Evolutionary conservation across 441 rosid species (phyloP), one percentile per base, ranked within the genome.

Genomic region (Gossypium davidsonii): DNA sequence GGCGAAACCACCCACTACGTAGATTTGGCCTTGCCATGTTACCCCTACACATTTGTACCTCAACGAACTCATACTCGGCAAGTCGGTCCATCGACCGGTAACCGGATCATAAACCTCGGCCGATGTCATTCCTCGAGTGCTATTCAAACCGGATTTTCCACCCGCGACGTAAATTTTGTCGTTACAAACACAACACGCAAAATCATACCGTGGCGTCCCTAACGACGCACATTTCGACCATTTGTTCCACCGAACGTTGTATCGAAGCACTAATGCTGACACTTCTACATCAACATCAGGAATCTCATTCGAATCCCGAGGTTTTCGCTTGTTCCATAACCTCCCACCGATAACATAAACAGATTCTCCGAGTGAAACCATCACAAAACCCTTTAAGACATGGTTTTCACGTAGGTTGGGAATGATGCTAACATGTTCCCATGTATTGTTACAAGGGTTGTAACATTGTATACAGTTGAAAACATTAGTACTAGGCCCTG

Each of bases 1-100:
- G 1, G 79, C 84, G 8, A 87, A 87, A 3, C 91, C 90, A 0
- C 87, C 82, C 0, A 83, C 83, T 17, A 82, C 86, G 63, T 82
- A 75, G 62, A 87, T 73, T 49, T 84, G 84, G 0, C 82, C 87
- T 8, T 55, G 80, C 85, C 88, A 82, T 0, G 81, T 81, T 39
- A 89, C 88, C 1, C 85, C 90, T 0, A 78, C 86, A 8, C 87
- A 83, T 65, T 87, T 85, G 79, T 82, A 83, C 62, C 90, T 82
- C 34, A 74, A 52, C 0, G 80, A 73, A 73, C 75, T 82, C 86
- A 84, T 83, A 72, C 44, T 23, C 0, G 86, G 87, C 73, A 87
- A 44, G 0, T 75, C 58, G 0, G 75, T 76, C 91, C 93, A 89
- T 26, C n/a, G 55, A 12, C 82, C 62, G 0, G 23, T n/a, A 1